These are phyloP conservation scores for Diaporthe aspalathi DNA, from an alignment of 2,329 filamentous ascomycete species.

Conservation along the genomic window DNA sequence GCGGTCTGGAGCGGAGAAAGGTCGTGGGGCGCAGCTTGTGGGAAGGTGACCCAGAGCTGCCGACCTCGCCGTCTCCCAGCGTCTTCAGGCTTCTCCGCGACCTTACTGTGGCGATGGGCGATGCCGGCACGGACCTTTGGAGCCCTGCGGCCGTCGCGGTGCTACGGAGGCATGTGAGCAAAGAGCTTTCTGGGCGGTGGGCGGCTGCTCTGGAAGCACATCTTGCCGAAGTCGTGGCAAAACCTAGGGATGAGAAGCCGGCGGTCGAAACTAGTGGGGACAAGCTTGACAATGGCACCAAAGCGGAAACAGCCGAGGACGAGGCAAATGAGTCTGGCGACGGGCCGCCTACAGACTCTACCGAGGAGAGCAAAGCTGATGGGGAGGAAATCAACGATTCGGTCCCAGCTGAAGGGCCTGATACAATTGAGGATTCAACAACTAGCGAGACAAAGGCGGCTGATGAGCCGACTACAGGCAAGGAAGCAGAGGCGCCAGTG, in stretches of 20 bases:
- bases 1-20: constrained; percentile 55
- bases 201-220: constrained; percentile 52
- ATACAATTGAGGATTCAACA: constrained; percentile 30
- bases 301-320: constrained; percentile 32
- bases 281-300: constrained; percentile 32
- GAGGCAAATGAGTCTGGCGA: constrained; percentile 40
- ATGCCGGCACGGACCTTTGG: constrained; percentile 83
- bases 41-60: constrained; percentile 82
- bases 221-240: constrained; percentile 40
- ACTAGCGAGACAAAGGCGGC: constrained; percentile 31
- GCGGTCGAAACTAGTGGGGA: background rate
- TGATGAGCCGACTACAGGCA: constrained; percentile 30
- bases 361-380: constrained; percentile 35
- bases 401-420: constrained; percentile 41
- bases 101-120: constrained; percentile 75
- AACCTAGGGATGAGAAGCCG: constrained; percentile 37
- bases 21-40: constrained; percentile 77
- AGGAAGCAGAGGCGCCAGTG: constrained; percentile 33
- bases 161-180: constrained; percentile 69
- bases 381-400: constrained; percentile 32
- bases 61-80: constrained; percentile 80
- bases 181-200: constrained; percentile 64
- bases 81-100: constrained; percentile 78
- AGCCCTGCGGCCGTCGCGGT: constrained; percentile 72
- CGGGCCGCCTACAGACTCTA: constrained; percentile 23